Conservation (phyloP, 2,329 filamentous ascomycete species). For the Trichoderma afroharzianum region DNA sequence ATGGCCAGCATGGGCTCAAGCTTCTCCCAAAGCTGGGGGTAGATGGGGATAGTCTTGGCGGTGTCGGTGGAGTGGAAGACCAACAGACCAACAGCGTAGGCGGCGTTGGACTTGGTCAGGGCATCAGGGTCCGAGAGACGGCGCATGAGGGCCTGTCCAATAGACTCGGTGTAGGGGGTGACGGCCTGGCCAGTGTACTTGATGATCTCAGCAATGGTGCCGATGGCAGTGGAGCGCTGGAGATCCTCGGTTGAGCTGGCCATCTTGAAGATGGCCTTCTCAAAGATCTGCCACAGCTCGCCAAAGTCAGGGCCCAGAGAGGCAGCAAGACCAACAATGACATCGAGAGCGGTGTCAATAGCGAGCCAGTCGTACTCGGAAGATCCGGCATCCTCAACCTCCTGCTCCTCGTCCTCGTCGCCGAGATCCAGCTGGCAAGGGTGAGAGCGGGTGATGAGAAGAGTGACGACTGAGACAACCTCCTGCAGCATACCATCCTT, state of each 20-base stretch:
- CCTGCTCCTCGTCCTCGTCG: constrained; percentile 69
- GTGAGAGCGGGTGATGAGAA: constrained; percentile 85
- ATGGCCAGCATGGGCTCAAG: constrained; percentile 80
- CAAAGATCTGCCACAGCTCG: constrained; percentile 93
- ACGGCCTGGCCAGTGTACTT: constrained; percentile 79
- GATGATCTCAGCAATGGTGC: constrained; percentile 87
- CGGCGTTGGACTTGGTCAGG: constrained; percentile 92
- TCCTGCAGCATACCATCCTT: constrained; percentile 67
- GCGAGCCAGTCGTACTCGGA: constrained; percentile 98
- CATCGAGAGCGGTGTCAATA: constrained; percentile 89
- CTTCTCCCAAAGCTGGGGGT: constrained; percentile 74
- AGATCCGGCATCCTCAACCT: constrained; percentile 66
- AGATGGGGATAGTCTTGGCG: constrained; percentile 67
- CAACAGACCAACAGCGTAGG: constrained; percentile 84
- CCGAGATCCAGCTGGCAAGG: constrained; percentile 89
- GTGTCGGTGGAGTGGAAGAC: constrained; percentile 75
- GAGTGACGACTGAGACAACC: constrained; percentile 68
- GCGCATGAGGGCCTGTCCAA: constrained; percentile 79
- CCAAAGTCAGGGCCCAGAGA: constrained; percentile 78
- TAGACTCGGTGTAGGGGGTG: constrained; percentile 71
- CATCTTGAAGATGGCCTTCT: constrained; percentile 86
- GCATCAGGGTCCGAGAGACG: constrained; percentile 84
- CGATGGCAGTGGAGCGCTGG: constrained; percentile 86
- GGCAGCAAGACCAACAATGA: constrained; percentile 77
- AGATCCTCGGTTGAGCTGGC: constrained; percentile 80